These are phyloP conservation scores for Aspergillus awamori DNA, from an alignment of 2,329 filamentous ascomycete genomes.

Conservation along the genomic window DNA sequence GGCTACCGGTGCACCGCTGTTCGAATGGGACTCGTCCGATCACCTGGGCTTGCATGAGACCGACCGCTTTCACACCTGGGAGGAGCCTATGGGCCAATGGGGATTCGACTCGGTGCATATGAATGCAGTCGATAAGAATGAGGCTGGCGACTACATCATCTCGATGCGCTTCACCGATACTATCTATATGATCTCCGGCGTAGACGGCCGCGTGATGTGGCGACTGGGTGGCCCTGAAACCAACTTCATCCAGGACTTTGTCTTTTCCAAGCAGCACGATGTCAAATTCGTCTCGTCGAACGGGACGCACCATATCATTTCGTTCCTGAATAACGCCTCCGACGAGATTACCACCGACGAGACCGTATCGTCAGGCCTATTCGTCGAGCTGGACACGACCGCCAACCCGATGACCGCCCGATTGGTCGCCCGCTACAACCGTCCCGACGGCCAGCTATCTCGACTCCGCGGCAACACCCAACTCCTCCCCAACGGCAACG, in stretches of 20 bases:
- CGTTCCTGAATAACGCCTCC: conserved; percentile 39
- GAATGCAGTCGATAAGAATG: conserved; percentile 44
- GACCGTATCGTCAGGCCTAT: conserved; percentile 30
- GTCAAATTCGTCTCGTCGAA: conserved; percentile 35
- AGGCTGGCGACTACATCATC: conserved; percentile 42
- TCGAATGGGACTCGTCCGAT: conserved; percentile 38
- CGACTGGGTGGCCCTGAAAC: conserved; percentile 36
- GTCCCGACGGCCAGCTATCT: conserved; percentile 37
- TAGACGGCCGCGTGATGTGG: conserved; percentile 42
- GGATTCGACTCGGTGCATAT: conserved; percentile 43
- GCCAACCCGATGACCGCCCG: conserved; percentile 31
- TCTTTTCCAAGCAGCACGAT: conserved; percentile 43
- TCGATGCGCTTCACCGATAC: conserved; percentile 43
- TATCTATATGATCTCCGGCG: conserved; percentile 42
- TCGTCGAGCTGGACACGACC: conserved; percentile 34
- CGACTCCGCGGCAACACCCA: conserved; percentile 41
- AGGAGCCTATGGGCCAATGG: background rate
- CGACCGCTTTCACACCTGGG: conserved; percentile 10
- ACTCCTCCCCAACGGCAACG: conserved; percentile 38
- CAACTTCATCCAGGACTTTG: conserved; percentile 36
- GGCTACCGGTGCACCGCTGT: conserved; percentile 32
- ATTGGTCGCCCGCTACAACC: conserved; percentile 31
- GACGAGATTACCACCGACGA: conserved; percentile 34
- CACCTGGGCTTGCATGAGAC: conserved; percentile 33
- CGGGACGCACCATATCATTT: conserved; percentile 35